A percentile compares a stretch with the other conserved stretches of the same genome.
Evolutionary conservation across 768 basidiomycete genomes (phyloP).

Genomic region (Lepiota brunneoincarnata): DNA sequence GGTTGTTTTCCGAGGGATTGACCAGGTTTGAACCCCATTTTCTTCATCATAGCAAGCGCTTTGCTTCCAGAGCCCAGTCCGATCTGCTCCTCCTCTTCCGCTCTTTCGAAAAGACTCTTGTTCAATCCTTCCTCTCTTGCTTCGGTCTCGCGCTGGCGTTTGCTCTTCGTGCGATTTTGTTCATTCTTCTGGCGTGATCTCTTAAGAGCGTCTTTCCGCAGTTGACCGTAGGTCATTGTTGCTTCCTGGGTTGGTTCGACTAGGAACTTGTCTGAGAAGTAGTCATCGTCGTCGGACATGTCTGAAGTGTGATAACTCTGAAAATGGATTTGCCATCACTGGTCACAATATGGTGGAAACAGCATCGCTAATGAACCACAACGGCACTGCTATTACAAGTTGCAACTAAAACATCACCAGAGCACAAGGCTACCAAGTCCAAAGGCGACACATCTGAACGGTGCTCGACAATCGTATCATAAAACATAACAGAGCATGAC

Average conservation of each 20-base stretch:
- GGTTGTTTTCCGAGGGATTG: conserved; percentile 59
- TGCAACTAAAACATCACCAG: conserved; percentile 43
- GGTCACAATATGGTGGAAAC: neutral
- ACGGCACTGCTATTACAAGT: conserved; percentile 27
- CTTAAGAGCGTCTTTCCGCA: conserved; percentile 63
- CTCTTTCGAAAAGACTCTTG: conserved; percentile 79
- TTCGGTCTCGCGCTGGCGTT: conserved; percentile 69
- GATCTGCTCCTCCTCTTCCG: conserved; percentile 59
- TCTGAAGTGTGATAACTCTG: conserved; percentile 13
- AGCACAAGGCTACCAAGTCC: conserved; percentile 34
- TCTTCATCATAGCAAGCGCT: conserved; percentile 88
- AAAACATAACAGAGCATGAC: conserved; percentile 19
- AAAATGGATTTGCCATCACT: neutral
- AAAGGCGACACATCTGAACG: conserved; percentile 18
- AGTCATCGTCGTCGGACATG: conserved; percentile 85
- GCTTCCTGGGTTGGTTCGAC: conserved; percentile 33
- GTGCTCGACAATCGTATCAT: conserved; percentile 22
- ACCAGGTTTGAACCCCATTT: conserved; percentile 90
- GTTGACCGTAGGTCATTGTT: conserved; percentile 65
- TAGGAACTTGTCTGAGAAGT: conserved; percentile 87
- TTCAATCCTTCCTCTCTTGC: conserved; percentile 74
- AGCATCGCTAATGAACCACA: conserved; percentile 26
- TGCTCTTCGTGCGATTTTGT: conserved; percentile 61
- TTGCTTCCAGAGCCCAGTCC: conserved; percentile 60
- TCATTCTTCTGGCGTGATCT: conserved; percentile 63